Base-by-base conservation (phyloP, 1,284 basidiomycete species). In the Papiliotrema laurentii region DNA sequence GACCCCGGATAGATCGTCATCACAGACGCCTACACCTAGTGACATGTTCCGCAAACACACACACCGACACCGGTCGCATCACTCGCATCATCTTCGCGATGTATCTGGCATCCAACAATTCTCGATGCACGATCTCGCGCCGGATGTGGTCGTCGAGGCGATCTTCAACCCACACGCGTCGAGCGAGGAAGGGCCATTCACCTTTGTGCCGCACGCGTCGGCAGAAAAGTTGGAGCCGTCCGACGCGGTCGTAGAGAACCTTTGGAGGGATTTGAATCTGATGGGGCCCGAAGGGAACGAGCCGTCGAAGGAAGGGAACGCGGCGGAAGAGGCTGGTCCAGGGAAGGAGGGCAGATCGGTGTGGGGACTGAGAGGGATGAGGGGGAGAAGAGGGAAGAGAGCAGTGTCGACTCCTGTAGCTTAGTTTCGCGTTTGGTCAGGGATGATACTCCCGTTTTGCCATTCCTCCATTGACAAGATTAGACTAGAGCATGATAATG, bases 151-250 rank as follows among this genome's bases (percentile, higher is more conserved):
- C 33, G 68, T 69, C 33, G 69, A 73, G 53, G 56, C 57, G 21
- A 54, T 71, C 18, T 73, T 71, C 59, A 72, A 73, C 46, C 69
- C 69, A 1, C 48, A 49, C 21, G 58, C 64, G 0, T 58, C 56
- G 0, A 49, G 42, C 10, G 64, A 64, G 28, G 55, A 58, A 3
- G 53, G 60, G 2, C 69, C 69, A 14, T 69, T 73, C 51, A 69
- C 69, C 0, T 73, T 61, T 55, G 51, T 70, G 9, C 58, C 61
- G 9, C 44, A 40, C 21, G 40, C 45, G 19, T 14, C 22, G 19
- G n/a, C 27, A 22, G 16, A 24, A 19, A 18, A 28, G 13, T 33
- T 43, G 14, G 35, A 38, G n/a, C 26, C 27, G 4, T 26, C 33
- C 14, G 18, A 44, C n/a, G 48, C 31, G 24, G 28, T 39, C 10